These are phyloP conservation scores for Pterocarpus santalinus DNA, from an alignment of 306 rosid genomes.

Conservation along the genomic window DNA sequence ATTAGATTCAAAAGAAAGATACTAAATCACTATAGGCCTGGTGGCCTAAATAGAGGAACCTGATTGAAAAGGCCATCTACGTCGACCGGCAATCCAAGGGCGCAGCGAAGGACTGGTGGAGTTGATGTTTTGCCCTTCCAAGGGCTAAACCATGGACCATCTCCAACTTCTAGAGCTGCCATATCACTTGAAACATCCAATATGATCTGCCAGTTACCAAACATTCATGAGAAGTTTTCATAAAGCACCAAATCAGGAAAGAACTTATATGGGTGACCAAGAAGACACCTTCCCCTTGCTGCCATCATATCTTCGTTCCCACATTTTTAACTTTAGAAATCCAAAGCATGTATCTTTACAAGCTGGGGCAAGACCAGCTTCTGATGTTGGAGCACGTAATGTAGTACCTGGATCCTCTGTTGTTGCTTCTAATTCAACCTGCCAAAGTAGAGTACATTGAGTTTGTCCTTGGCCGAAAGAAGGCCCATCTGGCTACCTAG, in stretches of 20 bases:
- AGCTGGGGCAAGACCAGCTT: conserved; percentile 82
- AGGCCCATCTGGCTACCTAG: neutral
- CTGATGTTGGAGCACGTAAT: conserved; percentile 88
- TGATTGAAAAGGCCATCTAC: conserved; percentile 57
- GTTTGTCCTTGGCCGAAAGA: conserved; percentile 24
- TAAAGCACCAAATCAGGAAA: conserved; percentile 7
- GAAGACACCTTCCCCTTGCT: conserved; percentile 79
- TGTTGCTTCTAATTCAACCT: conserved; percentile 87
- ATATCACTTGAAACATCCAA: conserved; percentile 81
- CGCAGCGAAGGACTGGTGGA: conserved; percentile 59
- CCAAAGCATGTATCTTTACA: conserved; percentile 91
- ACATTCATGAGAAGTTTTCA: conserved; percentile 24
- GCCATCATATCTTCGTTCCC: conserved; percentile 90
- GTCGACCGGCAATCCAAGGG: conserved; percentile 70
- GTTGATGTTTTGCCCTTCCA: conserved; percentile 81
- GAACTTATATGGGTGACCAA: neutral
- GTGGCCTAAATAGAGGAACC: conserved; percentile 80
- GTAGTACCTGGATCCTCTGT: conserved; percentile 78
- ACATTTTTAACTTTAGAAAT: conserved; percentile 64
- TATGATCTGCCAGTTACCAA: conserved; percentile 63
- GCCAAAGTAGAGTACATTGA: conserved; percentile 35
- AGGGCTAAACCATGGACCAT: conserved; percentile 92
- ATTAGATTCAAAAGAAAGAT: neutral
- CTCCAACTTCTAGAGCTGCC: conserved; percentile 94
- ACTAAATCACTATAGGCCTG: conserved; percentile 69